Conservation (phyloP, 1,284 basidiomycete genomes). For the Papiliotrema terrestris region DNA sequence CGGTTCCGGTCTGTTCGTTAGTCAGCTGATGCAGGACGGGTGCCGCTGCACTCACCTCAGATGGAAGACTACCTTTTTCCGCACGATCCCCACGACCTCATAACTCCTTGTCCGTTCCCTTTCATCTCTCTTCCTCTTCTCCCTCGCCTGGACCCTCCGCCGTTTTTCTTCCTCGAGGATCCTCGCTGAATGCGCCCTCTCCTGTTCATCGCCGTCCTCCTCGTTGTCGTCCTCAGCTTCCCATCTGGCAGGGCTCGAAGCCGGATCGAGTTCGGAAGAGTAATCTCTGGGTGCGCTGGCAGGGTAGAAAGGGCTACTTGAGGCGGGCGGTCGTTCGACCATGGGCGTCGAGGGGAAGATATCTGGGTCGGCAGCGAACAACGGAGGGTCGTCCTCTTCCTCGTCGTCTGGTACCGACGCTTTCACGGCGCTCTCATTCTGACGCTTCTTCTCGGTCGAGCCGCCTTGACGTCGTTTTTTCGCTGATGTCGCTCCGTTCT, state of each 20-base stretch:
- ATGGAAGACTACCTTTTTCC: conserved; percentile 48
- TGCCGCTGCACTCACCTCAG: conserved; percentile 31
- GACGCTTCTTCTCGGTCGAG: background rate
- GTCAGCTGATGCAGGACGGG: background rate
- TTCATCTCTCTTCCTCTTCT: conserved; percentile 8
- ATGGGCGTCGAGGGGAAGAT: conserved; percentile 11
- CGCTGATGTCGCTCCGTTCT: background rate
- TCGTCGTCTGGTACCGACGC: too few species aligned
- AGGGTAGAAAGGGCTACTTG: conserved; percentile 16
- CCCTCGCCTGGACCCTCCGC: conserved; percentile 5
- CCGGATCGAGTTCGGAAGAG: conserved; percentile 42
- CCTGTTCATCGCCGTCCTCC: conserved; percentile 8
- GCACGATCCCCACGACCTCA: conserved; percentile 45
- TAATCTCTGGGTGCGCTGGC: conserved; percentile 34
- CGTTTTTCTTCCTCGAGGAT: background rate
- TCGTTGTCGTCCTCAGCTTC: conserved; percentile 13
- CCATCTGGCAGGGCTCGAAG: conserved; percentile 17
- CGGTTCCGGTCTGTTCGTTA: conserved; percentile 40
- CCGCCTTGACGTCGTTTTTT: background rate
- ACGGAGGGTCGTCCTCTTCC: conserved; percentile 26
- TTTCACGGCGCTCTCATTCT: too few species aligned
- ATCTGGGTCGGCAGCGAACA: conserved; percentile 22
- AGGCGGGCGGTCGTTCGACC: background rate
- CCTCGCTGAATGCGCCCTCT: conserved; percentile 4
- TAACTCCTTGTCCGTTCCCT: conserved; percentile 38